Base-by-base conservation (phyloP, 2,329 filamentous ascomycete species). In the Bipolaris sorokiniana region DNA sequence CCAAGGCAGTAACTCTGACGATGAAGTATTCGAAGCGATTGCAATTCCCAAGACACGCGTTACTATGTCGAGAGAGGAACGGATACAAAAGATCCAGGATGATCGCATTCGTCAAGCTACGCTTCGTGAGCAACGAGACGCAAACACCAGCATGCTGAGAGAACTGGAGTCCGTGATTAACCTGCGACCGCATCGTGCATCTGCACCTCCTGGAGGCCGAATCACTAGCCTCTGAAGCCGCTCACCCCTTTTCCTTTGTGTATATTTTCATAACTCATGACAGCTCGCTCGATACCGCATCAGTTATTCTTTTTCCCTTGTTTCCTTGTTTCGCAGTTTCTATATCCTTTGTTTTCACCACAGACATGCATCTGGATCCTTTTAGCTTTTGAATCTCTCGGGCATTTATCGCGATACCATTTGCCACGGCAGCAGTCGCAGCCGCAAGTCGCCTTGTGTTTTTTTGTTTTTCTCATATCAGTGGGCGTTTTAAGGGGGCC, bases 1-100 rank as follows among this genome's bases (percentile, higher is more conserved):
- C 15, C 83, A 81, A 54, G 84, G 84, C 40, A 79, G 80, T 47
- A 84, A 82, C 60, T 82, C 82, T 1, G 89, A 91, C 49, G 84
- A 86, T 53, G 90, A 96, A 70, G 86, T 99, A 0, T 98, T 97
- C 61, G 95, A 99, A 77, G 95, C 93, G 0, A 86, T 98, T 36
- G 92, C 93, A 1, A 81, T 91, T 56, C 90, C 89, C 2, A 81
- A 86, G 6, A 80, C 79, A 36, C 84, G 88, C 63, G 90, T 86
- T 67, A 82, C 84, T 51, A 80, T 97, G 63, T 91, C 90, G 1
- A 83, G 94, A 69, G 93, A 97, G 69, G 92, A 99, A 78, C 87
- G 95, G 41, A 90, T 98, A 67, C 83, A 84, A 41, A 94, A 90
- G 76, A 92, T 97, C 81, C 89, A 90, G 67, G 93, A 97, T 72